Conservation (phyloP, 495 filamentous ascomycete species). For the Xylaria telfairii region DNA sequence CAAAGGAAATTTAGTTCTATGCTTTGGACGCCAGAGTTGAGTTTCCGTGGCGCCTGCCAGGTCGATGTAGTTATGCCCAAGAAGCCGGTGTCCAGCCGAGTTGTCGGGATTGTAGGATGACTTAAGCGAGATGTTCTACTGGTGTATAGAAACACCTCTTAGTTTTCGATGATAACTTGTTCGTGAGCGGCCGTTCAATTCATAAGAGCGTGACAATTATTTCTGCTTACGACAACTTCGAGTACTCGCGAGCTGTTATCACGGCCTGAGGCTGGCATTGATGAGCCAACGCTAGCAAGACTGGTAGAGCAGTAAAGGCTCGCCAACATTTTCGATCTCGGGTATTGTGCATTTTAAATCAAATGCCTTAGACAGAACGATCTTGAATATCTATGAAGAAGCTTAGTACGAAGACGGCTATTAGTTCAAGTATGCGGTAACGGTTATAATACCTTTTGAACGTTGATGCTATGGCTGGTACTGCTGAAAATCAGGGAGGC, state of each 20-base stretch:
- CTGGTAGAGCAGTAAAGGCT: conserved; percentile 94
- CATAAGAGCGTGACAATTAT: conserved; percentile 19
- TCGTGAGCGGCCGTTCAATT: conserved; percentile 26
- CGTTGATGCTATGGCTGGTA: conserved; percentile 98
- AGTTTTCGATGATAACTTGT: not conserved
- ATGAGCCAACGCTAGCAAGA: conserved; percentile 57
- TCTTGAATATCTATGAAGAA: conserved; percentile 91
- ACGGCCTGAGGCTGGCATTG: conserved; percentile 10
- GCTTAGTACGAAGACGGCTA: not conserved
- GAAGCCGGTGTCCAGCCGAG: conserved; percentile 21
- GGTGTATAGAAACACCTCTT: not conserved
- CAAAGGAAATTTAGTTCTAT: conserved; percentile 26
- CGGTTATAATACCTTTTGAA: conserved; percentile 78
- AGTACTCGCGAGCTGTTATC: conserved; percentile 17
- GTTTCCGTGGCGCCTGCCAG: conserved; percentile 8
- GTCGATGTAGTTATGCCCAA: not conserved
- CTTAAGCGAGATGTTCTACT: not conserved
- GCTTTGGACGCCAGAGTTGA: conserved; percentile 11
- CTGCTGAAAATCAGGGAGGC: conserved; percentile 97
- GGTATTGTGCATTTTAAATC: conserved; percentile 99
- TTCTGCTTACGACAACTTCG: not conserved
- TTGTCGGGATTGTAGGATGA: conserved; percentile 1
- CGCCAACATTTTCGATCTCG: conserved; percentile 96
- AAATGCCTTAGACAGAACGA: conserved; percentile 97
- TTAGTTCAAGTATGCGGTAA: conserved; percentile 14